Evolutionary conservation across 768 basidiomycete species (phyloP), one percentile per base, ranked within the genome.

Genomic region (Termitomyces sp.): DNA sequence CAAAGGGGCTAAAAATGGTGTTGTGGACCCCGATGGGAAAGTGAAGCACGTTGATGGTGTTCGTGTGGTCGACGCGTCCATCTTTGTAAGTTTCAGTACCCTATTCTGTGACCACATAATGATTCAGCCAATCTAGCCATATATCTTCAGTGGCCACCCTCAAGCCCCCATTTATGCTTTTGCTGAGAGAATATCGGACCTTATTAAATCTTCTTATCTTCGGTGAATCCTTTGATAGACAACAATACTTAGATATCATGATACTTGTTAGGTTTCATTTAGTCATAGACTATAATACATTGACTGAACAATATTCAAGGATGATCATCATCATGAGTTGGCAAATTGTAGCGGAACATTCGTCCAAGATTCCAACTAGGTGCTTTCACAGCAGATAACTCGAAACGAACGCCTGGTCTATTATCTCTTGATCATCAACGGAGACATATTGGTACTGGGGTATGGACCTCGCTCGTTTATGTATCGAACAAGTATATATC

Each of bases 31-130:
- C 2, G 66, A 71, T 60, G 59, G 72, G 20, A 64, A 40, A 33
- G 65, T 74, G n/a, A 72, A 71, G 57, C 60, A 62, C 3, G 60
- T 70, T 0, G 57, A 43, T 12, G 69, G 70, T n/a, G 54, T 74
- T n/a, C 63, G 73, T 10, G 63, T 74, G 22, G 68, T 74, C 5
- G 73, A 74, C 65, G 71, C 70, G n/a, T 72, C 70, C 8, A 62
- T 72, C 16, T 53, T 72, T 54, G 70, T 72, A 42, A 63, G 68
- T 60, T 20, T 22, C 30, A 10, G 6, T 27, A 30, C 27, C 14
- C 22, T 22, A 2, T 46, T 22, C 14, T 45, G 22, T 18, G 12
- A 18, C 26, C 3, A 44, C 20, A 26, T 24, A 24, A 30, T 32
- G 42, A 55, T 45, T 18, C 2, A 40, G 33, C 12, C 33, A 40